Base-by-base conservation (phyloP, 495 filamentous ascomycete species). In the Mytilinidion resinicola region DNA sequence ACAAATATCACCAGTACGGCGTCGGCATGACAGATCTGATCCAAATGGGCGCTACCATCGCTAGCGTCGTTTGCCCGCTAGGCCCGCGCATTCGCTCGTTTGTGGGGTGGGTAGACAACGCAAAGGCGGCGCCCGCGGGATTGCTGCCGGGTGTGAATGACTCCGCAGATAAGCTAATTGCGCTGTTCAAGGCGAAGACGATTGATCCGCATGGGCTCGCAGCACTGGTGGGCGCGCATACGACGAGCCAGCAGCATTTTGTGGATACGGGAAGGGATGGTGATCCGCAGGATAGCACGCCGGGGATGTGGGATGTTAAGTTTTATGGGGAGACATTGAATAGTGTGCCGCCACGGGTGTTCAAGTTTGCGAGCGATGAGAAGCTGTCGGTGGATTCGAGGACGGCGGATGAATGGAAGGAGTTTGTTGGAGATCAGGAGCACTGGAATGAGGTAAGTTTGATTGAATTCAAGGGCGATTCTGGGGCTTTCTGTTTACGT, bases 201-300 rank as follows among this genome's bases (percentile, higher is more conserved):
- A 76, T 82, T 61, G 65, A 70, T 21, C 57, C 76, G 6, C 61
- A 65, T 36, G 75, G 73, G 44, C 68, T 80, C 0, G 74, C 75
- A 0, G 78, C 78, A 0, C 69, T 82, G 6, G 64, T 82, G 1
- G 79, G 79, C 25, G 77, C 79, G 0, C 79, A 82, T 65, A 76
- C 75, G 5, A 70, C 70, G 11, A 67, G 68, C 44, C 71, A 70
- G 55, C 77, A 81, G 60, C 70, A 65, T 25, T 76, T 75, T 58
- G 71, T 77, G 33, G 68, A 81, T 61, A 44, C 68, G 2, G 51
- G 12, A 0, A 33, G 63, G 1, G 65, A 58, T 42, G 57, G 66
- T 20, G 70, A 71, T 42, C 63, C 78, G 3, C 76, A 77, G 59
- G 76, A 78, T 56, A 64, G 48, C 30, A 77, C 74, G 3, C 74